Evolutionary conservation across 306 rosid species (phyloP).

Genomic region (Quercus variabilis): DNA sequence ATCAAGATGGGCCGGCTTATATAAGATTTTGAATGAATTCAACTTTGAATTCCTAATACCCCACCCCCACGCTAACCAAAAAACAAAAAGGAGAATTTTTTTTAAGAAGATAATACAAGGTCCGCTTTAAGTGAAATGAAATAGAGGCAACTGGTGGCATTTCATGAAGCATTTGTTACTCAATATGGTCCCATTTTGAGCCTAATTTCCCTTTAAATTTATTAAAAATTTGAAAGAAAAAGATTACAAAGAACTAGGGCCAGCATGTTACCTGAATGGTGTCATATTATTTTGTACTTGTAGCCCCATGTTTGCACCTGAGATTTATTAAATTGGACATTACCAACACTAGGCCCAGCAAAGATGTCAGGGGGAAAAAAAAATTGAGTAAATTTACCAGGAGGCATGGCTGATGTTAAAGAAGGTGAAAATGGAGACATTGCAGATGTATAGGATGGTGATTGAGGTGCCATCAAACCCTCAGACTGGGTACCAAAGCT

Average conservation of each 20-base stretch:
- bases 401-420: conserved; percentile 26
- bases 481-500: conserved; percentile 32
- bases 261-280: conserved; percentile 38
- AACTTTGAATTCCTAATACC: background rate
- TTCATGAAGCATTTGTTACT: conserved; percentile 2
- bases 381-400: conserved; percentile 37
- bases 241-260: conserved; percentile 1
- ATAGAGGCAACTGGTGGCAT: conserved; percentile 4
- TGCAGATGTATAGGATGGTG: conserved; percentile 33
- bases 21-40: background rate
- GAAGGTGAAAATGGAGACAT: conserved; percentile 25
- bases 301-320: conserved; percentile 51
- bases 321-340: conserved; percentile 23
- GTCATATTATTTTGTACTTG: conserved; percentile 36
- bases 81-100: background rate
- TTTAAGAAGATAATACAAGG: background rate
- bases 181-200: background rate
- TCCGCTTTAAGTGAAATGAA: background rate
- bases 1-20: background rate
- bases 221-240: conserved; percentile 6
- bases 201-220: background rate
- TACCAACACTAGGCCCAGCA: conserved; percentile 8
- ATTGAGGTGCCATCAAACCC: conserved; percentile 31
- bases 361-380: conserved; percentile 17
- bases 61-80: background rate